These are phyloP conservation scores for Coriolopsis trogii DNA, from an alignment of 1,284 basidiomycete genomes.

Conservation along the genomic window DNA sequence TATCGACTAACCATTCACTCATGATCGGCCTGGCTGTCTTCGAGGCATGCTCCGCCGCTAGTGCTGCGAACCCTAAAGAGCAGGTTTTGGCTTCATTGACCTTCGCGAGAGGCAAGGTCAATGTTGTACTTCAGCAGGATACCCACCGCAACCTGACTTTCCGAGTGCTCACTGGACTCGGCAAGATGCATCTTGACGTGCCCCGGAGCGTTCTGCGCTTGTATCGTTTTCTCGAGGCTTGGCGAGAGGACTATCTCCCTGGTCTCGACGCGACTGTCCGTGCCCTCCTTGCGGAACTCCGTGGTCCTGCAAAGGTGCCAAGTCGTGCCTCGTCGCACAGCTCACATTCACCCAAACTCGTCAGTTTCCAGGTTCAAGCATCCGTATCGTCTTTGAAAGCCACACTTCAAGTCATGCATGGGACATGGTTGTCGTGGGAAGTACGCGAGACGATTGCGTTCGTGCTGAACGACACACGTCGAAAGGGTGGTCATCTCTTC, in stretches of 20 bases:
- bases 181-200: conserved; percentile 55
- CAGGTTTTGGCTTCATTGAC: conserved; percentile 63
- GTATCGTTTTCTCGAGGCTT: conserved; percentile 77
- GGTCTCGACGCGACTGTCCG: conserved; percentile 68
- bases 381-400: conserved; percentile 52
- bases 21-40: conserved; percentile 53
- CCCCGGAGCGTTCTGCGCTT: conserved; percentile 80
- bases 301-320: conserved; percentile 38
- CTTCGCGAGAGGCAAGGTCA: conserved; percentile 48
- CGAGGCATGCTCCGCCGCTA: conserved; percentile 56
- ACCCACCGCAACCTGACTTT: conserved; percentile 38
- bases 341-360: conserved; percentile 29
- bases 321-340: conserved; percentile 26
- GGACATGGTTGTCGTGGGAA: conserved; percentile 82
- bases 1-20: conserved; percentile 51
- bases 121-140: conserved; percentile 49
- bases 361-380: conserved; percentile 53
- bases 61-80: conserved; percentile 42
- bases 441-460: conserved; percentile 53
- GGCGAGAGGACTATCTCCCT: conserved; percentile 77
- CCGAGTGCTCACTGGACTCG: conserved; percentile 49
- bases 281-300: conserved; percentile 65
- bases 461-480: conserved; percentile 39
- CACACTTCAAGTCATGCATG: conserved; percentile 79
- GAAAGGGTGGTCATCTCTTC: conserved; percentile 47